These are phyloP conservation scores for Raphanus raphanistrum DNA, from an alignment of 345 rosid species.

Conservation along the genomic window DNA sequence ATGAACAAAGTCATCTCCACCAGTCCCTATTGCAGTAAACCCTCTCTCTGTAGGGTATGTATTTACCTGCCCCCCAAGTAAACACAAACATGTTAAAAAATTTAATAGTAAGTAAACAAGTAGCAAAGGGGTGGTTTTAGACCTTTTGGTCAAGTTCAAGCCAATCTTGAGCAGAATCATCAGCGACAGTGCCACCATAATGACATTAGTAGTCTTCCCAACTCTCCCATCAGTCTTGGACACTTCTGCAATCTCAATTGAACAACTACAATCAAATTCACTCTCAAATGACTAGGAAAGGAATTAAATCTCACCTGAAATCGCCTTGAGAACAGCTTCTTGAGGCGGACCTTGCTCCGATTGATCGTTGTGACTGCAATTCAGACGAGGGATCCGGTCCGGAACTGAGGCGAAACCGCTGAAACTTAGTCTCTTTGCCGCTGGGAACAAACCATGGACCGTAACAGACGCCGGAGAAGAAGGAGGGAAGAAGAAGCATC, in stretches of 20 bases:
- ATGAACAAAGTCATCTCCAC: conserved; percentile 97
- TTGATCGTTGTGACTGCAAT: conserved; percentile 48
- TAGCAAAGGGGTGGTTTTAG: not conserved
- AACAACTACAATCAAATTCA: no score
- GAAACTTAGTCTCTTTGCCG: conserved; percentile 32
- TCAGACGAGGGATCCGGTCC: conserved; percentile 41
- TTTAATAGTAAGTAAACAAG: not conserved
- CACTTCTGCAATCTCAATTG: conserved; percentile 52
- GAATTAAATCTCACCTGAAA: conserved; percentile 64
- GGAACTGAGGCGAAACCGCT: conserved; percentile 39
- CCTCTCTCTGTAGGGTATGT: conserved; percentile 94
- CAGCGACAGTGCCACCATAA: conserved; percentile 90
- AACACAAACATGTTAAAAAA: conserved; percentile 6
- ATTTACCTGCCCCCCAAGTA: conserved; percentile 61
- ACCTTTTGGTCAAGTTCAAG: conserved; percentile 95
- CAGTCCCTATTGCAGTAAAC: conserved; percentile 94
- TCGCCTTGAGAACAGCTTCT: conserved; percentile 93
- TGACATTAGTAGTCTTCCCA: conserved; percentile 91
- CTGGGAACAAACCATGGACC: conserved; percentile 30
- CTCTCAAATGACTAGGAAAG: no score
- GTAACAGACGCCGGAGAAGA: conserved; percentile 41
- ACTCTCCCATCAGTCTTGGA: conserved; percentile 92
- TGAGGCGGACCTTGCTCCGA: conserved; percentile 81
- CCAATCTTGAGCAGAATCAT: conserved; percentile 90
- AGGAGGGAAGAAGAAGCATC: conserved; percentile 35